Evolutionary conservation across 2,329 filamentous ascomycete genomes (phyloP).

Genomic region (Sordariomycetes sp.): DNA sequence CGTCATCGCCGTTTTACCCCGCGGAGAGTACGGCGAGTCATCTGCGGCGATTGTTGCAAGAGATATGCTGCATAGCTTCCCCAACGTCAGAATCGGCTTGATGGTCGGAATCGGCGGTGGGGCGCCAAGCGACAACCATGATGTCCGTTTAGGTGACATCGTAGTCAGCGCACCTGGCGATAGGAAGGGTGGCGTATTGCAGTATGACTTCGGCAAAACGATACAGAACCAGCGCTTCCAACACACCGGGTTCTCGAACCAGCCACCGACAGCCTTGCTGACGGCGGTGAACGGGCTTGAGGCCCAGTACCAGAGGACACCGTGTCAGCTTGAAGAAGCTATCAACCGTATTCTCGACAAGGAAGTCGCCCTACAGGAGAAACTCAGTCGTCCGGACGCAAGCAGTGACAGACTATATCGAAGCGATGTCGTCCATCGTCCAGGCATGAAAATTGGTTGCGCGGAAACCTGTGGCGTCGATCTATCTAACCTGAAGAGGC

Average conservation of each 20-base stretch:
- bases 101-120: constrained; percentile 24
- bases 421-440: too few species aligned
- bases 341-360: too few species aligned
- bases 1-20: neutral
- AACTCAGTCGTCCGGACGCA: too few species aligned
- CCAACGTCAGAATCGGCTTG: constrained; percentile 16
- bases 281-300: constrained; percentile 3
- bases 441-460: too few species aligned
- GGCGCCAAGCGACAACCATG: constrained; percentile 18
- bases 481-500: too few species aligned
- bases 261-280: constrained; percentile 9
- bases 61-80: constrained; percentile 18
- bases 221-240: constrained; percentile 10
- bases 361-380: too few species aligned
- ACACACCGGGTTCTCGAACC: constrained; percentile 8
- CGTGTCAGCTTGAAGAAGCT: neutral
- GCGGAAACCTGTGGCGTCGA: too few species aligned
- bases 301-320: neutral
- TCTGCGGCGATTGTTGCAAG: constrained; percentile 16
- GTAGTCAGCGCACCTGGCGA: constrained; percentile 9
- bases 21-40: constrained; percentile 14
- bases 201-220: constrained; percentile 15
- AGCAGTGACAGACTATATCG: too few species aligned
- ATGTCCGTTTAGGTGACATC: constrained; percentile 21
- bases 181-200: constrained; percentile 11